Evolutionary conservation across 768 basidiomycete genomes (phyloP), one percentile per base, ranked within the genome.

Genomic region (Gyrodon lividus): DNA sequence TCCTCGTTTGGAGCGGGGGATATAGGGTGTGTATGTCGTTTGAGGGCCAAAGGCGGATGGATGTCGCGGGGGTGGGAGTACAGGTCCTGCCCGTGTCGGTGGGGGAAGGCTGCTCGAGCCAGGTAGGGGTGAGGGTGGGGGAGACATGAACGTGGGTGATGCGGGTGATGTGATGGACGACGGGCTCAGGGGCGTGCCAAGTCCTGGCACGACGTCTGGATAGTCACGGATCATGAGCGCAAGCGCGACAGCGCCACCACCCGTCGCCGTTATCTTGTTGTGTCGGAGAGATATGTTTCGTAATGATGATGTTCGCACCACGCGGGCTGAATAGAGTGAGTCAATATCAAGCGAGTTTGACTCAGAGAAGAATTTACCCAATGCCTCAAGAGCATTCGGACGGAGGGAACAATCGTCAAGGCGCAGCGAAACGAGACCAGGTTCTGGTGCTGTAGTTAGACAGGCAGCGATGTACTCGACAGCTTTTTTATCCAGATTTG

Each of bases 181-280:
- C 12, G 59, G 42, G 13, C 43, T 55, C 3, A 26, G 19, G 14
- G 57, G 48, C 1, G 5, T 12, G 30, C 20, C 3, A 28, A 54
- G 41, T 0, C 46, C 62, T 24, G 77, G 73, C 7, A 85, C 79
- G 38, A 86, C 77, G 57, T 97, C 92, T 4, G 92, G 91, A 64
- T 98, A 98, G 68, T 99, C 96, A 46, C 90, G 83, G 56, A 98
- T 94, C 92, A 99, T 95, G 46, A 97, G 78, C 0, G 96, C 94
- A 12, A 98, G 77, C 0, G 93, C 89, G 5, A 98, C 92, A 7
- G 89, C 93, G 30, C 93, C 92, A 6, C 89, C 93, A 30, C 94
- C 93, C 0, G 88, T 80, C 0, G 85, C 79, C 30, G 78, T 83
- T 61, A 98, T 97, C 38, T 82, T 82, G 69, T 99, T 98, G 41